Conservation (phyloP, 345 rosid species). For the Corchorus olitorius region DNA sequence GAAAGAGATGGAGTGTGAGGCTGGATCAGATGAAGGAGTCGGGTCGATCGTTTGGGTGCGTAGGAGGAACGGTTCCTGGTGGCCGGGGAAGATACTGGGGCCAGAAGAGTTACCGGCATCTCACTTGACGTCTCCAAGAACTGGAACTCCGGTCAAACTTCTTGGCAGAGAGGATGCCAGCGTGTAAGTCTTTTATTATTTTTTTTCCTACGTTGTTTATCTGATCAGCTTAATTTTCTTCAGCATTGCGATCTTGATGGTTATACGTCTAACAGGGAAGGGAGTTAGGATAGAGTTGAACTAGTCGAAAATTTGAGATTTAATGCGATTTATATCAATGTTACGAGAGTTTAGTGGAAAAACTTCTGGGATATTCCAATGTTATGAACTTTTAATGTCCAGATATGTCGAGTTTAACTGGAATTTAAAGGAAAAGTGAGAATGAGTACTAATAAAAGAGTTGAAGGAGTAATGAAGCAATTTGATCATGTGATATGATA, state of each 20-base stretch:
- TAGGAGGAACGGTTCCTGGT: conserved; percentile 98
- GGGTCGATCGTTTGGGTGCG: conserved; percentile 98
- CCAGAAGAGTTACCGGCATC: conserved; percentile 78
- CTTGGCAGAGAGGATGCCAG: conserved; percentile 99
- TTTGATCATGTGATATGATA: not conserved
- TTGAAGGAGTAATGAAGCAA: not conserved
- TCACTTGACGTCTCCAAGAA: conserved; percentile 80
- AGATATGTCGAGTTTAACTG: not conserved
- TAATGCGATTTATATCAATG: not conserved
- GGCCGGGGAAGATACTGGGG: conserved; percentile 94
- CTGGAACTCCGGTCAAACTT: conserved; percentile 98
- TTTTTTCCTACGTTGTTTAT: not conserved
- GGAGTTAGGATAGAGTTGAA: not conserved
- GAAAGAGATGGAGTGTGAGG: conserved; percentile 52
- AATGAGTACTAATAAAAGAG: not conserved
- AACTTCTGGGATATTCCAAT: not conserved
- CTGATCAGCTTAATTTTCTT: not conserved
- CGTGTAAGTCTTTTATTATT: conserved; percentile 61
- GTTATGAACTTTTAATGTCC: not conserved
- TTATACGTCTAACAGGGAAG: not conserved
- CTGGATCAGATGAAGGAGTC: conserved; percentile 52
- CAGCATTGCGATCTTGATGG: not conserved
- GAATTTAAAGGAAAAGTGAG: not conserved
- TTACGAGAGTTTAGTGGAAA: not conserved
- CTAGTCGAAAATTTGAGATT: not conserved